These are phyloP conservation scores for Microthyrium microscopicum DNA, from an alignment of 2,329 filamentous ascomycete genomes.

Conservation along the genomic window DNA sequence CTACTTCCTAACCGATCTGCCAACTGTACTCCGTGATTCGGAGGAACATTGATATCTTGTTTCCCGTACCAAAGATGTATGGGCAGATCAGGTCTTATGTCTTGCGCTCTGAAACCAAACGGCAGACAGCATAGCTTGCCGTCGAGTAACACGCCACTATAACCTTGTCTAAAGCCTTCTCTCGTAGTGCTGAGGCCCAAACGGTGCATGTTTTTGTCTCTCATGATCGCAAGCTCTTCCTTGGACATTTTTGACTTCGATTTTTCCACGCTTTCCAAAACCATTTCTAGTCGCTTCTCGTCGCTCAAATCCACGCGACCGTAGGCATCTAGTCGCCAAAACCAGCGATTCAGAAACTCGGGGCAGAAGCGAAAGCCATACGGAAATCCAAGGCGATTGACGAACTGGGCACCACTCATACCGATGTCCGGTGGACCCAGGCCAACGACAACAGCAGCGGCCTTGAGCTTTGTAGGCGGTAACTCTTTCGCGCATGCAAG, in stretches of 20 bases:
- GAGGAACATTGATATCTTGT: conserved; percentile 18
- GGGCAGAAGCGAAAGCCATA: conserved; percentile 16
- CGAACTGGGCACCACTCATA: conserved; percentile 13
- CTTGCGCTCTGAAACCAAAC: conserved; percentile 20
- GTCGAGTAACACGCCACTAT: conserved; percentile 16
- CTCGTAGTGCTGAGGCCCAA: conserved; percentile 12
- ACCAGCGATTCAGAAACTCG: conserved; percentile 13
- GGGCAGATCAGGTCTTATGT: conserved; percentile 19
- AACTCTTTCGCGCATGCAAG: conserved; percentile 16
- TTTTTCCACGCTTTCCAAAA: conserved; percentile 9
- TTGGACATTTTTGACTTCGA: conserved; percentile 7
- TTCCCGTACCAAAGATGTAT: conserved; percentile 23
- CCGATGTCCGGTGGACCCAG: conserved; percentile 21
- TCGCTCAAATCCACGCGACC: conserved; percentile 19
- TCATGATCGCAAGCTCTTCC: conserved; percentile 14
- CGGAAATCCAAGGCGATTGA: conserved; percentile 15
- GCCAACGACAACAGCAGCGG: conserved; percentile 15
- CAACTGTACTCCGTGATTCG: conserved; percentile 18
- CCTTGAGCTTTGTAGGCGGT: conserved; percentile 12
- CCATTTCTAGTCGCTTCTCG: conserved; percentile 14
- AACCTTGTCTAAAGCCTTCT: conserved; percentile 17
- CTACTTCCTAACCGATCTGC: conserved; percentile 16
- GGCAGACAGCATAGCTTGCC: conserved; percentile 14
- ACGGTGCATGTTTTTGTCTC: conserved; percentile 12
- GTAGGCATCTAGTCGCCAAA: conserved; percentile 12